Conservation (phyloP, 225 moss, liverwort and hornwort genomes). For the Lunularia cruciata region DNA sequence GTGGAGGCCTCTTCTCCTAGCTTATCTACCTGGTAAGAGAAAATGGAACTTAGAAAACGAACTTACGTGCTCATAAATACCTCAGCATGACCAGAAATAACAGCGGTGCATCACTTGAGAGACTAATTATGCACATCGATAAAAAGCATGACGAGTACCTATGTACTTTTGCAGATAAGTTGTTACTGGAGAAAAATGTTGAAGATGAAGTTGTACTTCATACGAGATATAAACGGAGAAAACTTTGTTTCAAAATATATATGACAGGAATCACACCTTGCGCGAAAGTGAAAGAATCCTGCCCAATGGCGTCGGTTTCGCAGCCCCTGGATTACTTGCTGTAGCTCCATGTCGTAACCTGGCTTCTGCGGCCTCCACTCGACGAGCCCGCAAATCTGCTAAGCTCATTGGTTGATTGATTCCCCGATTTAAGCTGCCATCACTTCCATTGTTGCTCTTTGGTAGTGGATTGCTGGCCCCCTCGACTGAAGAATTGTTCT, state of each 20-base stretch:
- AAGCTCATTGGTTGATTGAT: conserved; percentile 59
- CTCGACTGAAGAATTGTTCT: conserved; percentile 39
- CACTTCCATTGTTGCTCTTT: conserved; percentile 27
- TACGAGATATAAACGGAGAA: too few relatives aligned
- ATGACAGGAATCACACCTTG: conserved; percentile 68
- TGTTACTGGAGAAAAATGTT: too few relatives aligned
- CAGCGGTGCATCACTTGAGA: too few relatives aligned
- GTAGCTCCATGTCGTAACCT: conserved; percentile 57
- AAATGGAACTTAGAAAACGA: too few relatives aligned
- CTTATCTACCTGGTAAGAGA: conserved; percentile 43
- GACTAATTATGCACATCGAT: too few relatives aligned
- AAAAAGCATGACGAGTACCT: too few relatives aligned
- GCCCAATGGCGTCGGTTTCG: conserved; percentile 78
- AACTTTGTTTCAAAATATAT: too few relatives aligned
- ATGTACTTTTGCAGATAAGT: too few relatives aligned
- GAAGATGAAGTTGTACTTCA: too few relatives aligned
- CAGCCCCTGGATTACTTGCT: conserved; percentile 45
- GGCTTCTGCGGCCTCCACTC: conserved; percentile 86
- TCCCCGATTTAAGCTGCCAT: conserved; percentile 27
- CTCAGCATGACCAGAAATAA: too few relatives aligned
- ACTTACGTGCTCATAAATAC: too few relatives aligned
- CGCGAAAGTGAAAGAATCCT: conserved; percentile 79
- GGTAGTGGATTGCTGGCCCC: conserved; percentile 13
- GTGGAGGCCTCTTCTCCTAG: conserved; percentile 65
- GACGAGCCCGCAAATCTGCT: conserved; percentile 79